Evolutionary conservation across 2,329 filamentous ascomycete genomes (phyloP).

Genomic region (Hypoxylon sp.): DNA sequence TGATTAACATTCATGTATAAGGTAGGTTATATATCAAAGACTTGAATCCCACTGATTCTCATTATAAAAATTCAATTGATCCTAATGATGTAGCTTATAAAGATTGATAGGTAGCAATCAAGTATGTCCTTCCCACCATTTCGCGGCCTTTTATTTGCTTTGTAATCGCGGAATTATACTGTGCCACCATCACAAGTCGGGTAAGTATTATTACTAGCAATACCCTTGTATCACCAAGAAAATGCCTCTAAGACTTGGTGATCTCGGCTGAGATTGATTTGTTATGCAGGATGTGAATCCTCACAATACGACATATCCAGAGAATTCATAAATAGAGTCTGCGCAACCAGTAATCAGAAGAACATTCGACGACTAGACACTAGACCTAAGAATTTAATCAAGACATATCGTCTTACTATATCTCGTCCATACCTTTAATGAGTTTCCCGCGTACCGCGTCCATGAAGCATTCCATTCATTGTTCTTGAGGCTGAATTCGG

Average conservation of each 20-base stretch:
- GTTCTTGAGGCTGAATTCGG: slow-evolving; percentile 40
- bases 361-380: not conserved
- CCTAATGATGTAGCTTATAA: not conserved
- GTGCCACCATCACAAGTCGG: slow-evolving; percentile 32
- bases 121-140: slow-evolving; percentile 1
- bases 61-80: not conserved
- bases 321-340: slow-evolving; percentile 12
- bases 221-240: slow-evolving; percentile 34
- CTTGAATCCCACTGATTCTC: not conserved
- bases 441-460: not conserved
- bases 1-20: too few species aligned
- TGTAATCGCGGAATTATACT: slow-evolving; percentile 31
- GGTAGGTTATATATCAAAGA: not conserved
- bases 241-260: slow-evolving; percentile 39
- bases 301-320: slow-evolving; percentile 27
- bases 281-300: slow-evolving; percentile 39
- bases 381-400: slow-evolving; percentile 33
- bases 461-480: slow-evolving; percentile 35
- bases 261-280: slow-evolving; percentile 41
- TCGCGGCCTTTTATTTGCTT: slow-evolving; percentile 18
- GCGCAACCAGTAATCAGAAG: not conserved
- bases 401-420: slow-evolving; percentile 38
- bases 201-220: slow-evolving; percentile 23
- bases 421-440: slow-evolving; percentile 12
- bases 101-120: not conserved